Evolutionary conservation across 2,329 filamentous ascomycete genomes (phyloP).

Genomic region (Daldinia sp.): DNA sequence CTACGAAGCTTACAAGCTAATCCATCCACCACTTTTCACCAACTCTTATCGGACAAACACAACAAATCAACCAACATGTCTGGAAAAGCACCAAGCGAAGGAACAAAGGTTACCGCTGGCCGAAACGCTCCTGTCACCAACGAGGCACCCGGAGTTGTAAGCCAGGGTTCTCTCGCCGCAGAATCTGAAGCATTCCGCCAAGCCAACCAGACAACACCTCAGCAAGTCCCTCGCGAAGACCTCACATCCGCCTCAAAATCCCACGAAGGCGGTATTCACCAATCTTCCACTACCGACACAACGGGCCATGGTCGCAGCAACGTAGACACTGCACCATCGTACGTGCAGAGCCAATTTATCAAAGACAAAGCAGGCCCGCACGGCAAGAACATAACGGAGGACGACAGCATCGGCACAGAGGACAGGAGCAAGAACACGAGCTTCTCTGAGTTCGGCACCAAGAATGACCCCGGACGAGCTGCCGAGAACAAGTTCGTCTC

Average conservation of each 20-base stretch:
- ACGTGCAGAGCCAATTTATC: constrained; percentile 49
- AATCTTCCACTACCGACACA: constrained; percentile 59
- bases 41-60: constrained; percentile 4
- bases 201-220: constrained; percentile 63
- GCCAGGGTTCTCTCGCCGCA: constrained; percentile 76
- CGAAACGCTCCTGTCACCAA: constrained; percentile 58
- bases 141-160: constrained; percentile 71
- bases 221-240: constrained; percentile 58
- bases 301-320: constrained; percentile 29
- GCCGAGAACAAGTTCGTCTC: constrained; percentile 57
- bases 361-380: constrained; percentile 49
- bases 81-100: constrained; percentile 41
- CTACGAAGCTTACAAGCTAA: not conserved
- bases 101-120: constrained; percentile 57
- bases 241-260: constrained; percentile 26
- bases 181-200: constrained; percentile 65
- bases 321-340: constrained; percentile 49
- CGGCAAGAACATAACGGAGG: constrained; percentile 53
- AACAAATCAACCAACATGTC: constrained; percentile 33
- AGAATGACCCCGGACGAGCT: constrained; percentile 56
- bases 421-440: constrained; percentile 52
- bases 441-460: constrained; percentile 54
- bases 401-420: constrained; percentile 49
- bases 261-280: constrained; percentile 20
- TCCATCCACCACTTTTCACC: constrained; percentile 11